These are phyloP conservation scores for Penicillium argentinense DNA, from an alignment of 495 filamentous ascomycete species.

Conservation along the genomic window DNA sequence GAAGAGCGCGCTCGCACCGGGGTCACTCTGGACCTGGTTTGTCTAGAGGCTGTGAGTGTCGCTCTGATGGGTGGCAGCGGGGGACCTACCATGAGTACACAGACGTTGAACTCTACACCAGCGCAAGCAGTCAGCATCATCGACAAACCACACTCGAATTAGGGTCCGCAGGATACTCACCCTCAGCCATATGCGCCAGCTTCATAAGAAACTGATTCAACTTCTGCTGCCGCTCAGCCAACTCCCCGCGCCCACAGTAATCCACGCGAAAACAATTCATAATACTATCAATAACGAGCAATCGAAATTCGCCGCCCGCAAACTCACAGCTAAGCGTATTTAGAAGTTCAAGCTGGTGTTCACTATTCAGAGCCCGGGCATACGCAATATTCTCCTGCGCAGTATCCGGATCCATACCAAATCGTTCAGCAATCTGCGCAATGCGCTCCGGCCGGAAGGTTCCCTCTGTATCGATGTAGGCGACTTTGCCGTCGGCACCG, in stretches of 20 bases:
- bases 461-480: slow-evolving; percentile 80
- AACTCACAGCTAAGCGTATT: slow-evolving; percentile 67
- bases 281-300: slow-evolving; percentile 76
- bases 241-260: slow-evolving; percentile 71
- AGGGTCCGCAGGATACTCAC: slow-evolving; percentile 39
- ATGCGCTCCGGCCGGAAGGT: slow-evolving; percentile 75
- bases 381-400: slow-evolving; percentile 76
- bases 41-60: too few species aligned
- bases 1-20: slow-evolving; percentile 78
- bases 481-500: slow-evolving; percentile 75
- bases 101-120: slow-evolving; percentile 70
- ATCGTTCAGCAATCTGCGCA: slow-evolving; percentile 72
- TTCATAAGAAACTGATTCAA: slow-evolving; percentile 69
- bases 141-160: not conserved
- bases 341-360: slow-evolving; percentile 72
- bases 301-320: slow-evolving; percentile 65
- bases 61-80: not conserved
- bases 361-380: slow-evolving; percentile 70
- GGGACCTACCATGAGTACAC: slow-evolving; percentile 63
- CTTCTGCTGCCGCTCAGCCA: slow-evolving; percentile 76
- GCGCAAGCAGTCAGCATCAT: not conserved
- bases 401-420: slow-evolving; percentile 63
- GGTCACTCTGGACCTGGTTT: slow-evolving; percentile 80
- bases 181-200: slow-evolving; percentile 72
- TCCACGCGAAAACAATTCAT: slow-evolving; percentile 79